A percentile compares a stretch with the other conserved stretches of the same genome.
These are phyloP conservation scores for Babesia sp. DNA, from an alignment of 169 alveolate genomes.

Conservation along the genomic window DNA sequence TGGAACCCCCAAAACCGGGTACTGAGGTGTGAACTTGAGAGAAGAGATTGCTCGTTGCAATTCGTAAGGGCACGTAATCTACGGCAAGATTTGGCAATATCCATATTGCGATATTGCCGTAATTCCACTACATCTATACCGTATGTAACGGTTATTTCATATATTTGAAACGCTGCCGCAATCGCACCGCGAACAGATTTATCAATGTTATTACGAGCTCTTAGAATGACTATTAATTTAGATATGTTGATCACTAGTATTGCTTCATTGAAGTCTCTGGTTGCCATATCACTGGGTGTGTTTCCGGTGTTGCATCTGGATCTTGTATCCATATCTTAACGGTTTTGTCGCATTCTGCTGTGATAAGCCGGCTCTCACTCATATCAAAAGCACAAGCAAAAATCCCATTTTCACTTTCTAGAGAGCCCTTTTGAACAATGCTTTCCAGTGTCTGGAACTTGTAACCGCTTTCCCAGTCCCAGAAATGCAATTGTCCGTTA, in stretches of 20 bases:
- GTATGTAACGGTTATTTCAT: too few relatives aligned
- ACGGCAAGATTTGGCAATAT: too few relatives aligned
- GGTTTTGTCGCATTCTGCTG: constrained; percentile 98
- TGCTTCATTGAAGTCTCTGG: constrained; percentile 68
- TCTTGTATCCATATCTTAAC: constrained; percentile 89
- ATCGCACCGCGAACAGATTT: too few relatives aligned
- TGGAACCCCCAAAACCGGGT: too few relatives aligned
- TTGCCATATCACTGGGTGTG: constrained; percentile 73
- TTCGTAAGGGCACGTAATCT: too few relatives aligned
- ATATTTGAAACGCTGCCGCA: too few relatives aligned
- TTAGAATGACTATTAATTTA: neutral
- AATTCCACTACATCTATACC: too few relatives aligned
- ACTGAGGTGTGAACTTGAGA: too few relatives aligned
- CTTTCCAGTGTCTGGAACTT: constrained; percentile 89
- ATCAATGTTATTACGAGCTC: too few relatives aligned
- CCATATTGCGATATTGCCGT: too few relatives aligned
- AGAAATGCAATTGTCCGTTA: constrained; percentile 93
- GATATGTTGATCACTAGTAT: constrained; percentile 24
- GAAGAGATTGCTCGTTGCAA: too few relatives aligned
- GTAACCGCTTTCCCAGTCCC: constrained; percentile 97
- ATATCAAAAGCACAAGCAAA: constrained; percentile 91
- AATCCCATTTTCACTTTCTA: constrained; percentile 94
- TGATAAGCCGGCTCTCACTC: constrained; percentile 92
- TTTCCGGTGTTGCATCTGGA: constrained; percentile 77
- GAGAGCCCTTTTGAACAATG: constrained; percentile 94